Conservation (phyloP, 208 protist genomes). For the Strigomonas galati region DNA sequence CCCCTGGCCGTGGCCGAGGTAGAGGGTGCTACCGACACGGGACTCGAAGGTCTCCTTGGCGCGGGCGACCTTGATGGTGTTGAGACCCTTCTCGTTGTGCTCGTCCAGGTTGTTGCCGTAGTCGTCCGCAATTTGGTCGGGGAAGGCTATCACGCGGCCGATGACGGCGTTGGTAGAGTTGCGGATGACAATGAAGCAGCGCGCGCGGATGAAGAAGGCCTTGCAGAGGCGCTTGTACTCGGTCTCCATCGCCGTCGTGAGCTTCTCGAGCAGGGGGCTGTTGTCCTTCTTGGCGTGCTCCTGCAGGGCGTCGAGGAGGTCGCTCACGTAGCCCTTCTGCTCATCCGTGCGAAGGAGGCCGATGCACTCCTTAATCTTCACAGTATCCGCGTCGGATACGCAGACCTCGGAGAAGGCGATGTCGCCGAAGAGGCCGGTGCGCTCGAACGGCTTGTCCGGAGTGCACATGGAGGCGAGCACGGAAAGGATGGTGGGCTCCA, state of each 20-base stretch:
- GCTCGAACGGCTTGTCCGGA: slow-evolving; percentile 34
- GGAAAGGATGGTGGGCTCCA: slow-evolving; percentile 29
- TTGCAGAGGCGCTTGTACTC: slow-evolving; percentile 37
- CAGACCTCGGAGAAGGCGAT: slow-evolving; percentile 54
- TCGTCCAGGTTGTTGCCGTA: slow-evolving; percentile 65
- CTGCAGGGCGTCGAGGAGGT: slow-evolving; percentile 25
- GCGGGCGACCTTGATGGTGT: slow-evolving; percentile 23
- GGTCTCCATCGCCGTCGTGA: slow-evolving; percentile 30
- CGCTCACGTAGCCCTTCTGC: slow-evolving; percentile 28
- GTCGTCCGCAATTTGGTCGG: slow-evolving; percentile 47
- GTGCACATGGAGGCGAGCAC: slow-evolving; percentile 30
- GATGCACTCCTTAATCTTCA: slow-evolving; percentile 28
- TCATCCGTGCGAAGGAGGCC: slow-evolving; percentile 27
- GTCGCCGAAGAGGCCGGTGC: slow-evolving; percentile 27
- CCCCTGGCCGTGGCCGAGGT: slow-evolving; percentile 46
- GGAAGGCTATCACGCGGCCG: slow-evolving; percentile 37
- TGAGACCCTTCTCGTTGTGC: slow-evolving; percentile 35
- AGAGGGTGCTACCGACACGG: slow-evolving; percentile 28
- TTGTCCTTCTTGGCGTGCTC: slow-evolving; percentile 14
- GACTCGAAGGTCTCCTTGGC: slow-evolving; percentile 13
- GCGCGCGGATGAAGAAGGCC: slow-evolving; percentile 43
- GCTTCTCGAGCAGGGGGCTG: slow-evolving; percentile 16
- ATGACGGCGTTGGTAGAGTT: slow-evolving; percentile 27
- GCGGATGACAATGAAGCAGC: slow-evolving; percentile 33
- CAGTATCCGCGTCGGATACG: slow-evolving; percentile 31